phyloP scores from a whole-genome alignment of 1,284 basidiomycete species.

The Heterobasidion annosum region DNA sequence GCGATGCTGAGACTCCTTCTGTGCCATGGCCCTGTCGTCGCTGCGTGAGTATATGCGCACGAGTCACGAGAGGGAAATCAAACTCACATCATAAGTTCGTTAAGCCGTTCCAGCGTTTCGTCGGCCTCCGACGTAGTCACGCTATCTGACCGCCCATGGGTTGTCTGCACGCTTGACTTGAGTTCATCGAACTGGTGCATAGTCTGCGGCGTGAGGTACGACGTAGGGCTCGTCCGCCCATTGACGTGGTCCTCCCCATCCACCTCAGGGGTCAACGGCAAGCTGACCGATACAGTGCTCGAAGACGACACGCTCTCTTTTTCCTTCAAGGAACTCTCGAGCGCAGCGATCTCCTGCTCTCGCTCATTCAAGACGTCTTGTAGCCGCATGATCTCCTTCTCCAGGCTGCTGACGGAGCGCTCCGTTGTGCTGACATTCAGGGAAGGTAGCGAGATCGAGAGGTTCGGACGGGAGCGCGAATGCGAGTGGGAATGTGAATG shows the following conservation, averaged over 20 bases:
- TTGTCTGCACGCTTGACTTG: constrained; percentile 45
- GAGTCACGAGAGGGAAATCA: constrained; percentile 1
- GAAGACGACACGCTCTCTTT: constrained; percentile 22
- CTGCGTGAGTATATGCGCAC: constrained; percentile 4
- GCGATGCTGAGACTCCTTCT: constrained; percentile 82
- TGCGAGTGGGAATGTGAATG: constrained; percentile 10
- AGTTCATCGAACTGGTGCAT: constrained; percentile 63
- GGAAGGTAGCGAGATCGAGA: constrained; percentile 49
- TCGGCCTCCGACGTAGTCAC: constrained; percentile 40
- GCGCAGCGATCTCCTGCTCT: constrained; percentile 73
- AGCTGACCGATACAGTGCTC: constrained; percentile 6
- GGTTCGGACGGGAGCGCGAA: constrained; percentile 35
- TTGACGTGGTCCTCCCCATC: constrained; percentile 13
- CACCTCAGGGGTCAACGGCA: constrained; percentile 10
- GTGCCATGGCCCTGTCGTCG: constrained; percentile 75
- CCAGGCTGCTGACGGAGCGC: constrained; percentile 74
- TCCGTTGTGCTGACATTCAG: constrained; percentile 36
- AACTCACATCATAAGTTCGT: constrained; percentile 80
- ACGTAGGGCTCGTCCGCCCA: constrained; percentile 16
- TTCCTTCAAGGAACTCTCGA: constrained; percentile 64
- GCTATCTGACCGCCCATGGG: constrained; percentile 21
- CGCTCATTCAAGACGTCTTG: constrained; percentile 85
- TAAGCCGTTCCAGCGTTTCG: constrained; percentile 65
- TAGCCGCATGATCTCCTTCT: constrained; percentile 87
- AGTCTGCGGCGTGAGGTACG: constrained; percentile 53